Conservation (phyloP, 2,329 filamentous ascomycete genomes). For the Colletotrichum truncatum region DNA sequence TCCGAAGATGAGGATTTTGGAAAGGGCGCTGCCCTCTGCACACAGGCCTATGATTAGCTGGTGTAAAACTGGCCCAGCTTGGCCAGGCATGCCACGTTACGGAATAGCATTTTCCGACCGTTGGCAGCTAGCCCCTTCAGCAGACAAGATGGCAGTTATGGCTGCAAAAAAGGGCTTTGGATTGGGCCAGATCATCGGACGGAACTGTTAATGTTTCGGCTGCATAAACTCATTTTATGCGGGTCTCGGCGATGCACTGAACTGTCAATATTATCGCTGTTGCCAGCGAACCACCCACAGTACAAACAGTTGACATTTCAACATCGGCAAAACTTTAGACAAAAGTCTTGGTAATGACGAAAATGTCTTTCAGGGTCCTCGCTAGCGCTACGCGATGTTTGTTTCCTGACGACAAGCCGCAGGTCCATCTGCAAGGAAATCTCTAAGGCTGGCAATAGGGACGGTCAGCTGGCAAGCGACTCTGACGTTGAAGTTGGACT, state of each 20-base stretch:
- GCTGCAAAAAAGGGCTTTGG: background rate
- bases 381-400: background rate
- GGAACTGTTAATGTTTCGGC: constrained; percentile 16
- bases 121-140: background rate
- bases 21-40: no score
- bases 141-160: constrained; percentile 20
- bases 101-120: constrained; percentile 2
- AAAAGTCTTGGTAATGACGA: constrained; percentile 5
- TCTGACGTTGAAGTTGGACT: constrained; percentile 25
- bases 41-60: no score
- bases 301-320: background rate
- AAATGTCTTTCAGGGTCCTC: background rate
- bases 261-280: background rate
- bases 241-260: constrained; percentile 3
- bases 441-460: constrained; percentile 2
- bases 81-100: background rate
- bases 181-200: constrained; percentile 15
- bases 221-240: constrained; percentile 7
- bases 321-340: background rate
- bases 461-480: constrained; percentile 12
- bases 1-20: no score
- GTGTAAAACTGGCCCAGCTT: background rate
- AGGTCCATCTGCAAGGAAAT: background rate
- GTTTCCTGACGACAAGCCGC: constrained; percentile 10
- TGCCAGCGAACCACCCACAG: background rate